A percentile compares a stretch with the other conserved stretches of the same genome.
phyloP scores from a whole-genome alignment of 805 yeast genomes.

The Wickerhamiella spandovensis region DNA sequence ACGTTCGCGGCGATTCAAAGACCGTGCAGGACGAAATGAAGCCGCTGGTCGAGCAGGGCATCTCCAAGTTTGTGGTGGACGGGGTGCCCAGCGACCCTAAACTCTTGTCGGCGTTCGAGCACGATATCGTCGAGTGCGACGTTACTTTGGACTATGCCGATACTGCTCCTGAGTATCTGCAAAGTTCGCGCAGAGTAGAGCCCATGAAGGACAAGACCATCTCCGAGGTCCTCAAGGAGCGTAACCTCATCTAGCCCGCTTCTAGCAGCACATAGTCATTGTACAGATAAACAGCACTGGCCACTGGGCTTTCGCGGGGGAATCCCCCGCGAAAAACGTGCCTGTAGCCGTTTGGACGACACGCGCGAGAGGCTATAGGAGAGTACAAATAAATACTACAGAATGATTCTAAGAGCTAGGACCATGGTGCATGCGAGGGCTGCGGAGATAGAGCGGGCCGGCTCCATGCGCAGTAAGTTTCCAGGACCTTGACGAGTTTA shows the following conservation, averaged over 20 bases:
- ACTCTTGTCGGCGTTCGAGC: conserved; percentile 6
- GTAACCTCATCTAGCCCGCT: conserved; percentile 5
- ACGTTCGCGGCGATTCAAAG: conserved; percentile 4
- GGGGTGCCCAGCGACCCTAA: conserved; percentile 6
- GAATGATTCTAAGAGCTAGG: background rate
- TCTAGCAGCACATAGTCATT: no score
- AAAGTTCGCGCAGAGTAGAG: background rate
- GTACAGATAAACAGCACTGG: no score
- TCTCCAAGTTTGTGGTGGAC: conserved; percentile 13
- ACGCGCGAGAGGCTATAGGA: no score
- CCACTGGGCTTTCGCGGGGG: no score
- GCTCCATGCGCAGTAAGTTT: background rate
- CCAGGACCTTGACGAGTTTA: conserved; percentile 21
- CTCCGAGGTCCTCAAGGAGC: conserved; percentile 4
- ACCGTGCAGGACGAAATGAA: conserved; percentile 5
- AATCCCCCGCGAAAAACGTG: no score
- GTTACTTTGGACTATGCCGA: conserved; percentile 11
- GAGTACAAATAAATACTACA: background rate
- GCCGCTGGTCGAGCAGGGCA: conserved; percentile 10
- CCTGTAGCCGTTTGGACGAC: no score
- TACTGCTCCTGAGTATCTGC: background rate
- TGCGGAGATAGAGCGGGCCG: background rate
- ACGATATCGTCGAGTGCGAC: conserved; percentile 15
- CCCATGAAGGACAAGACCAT: background rate
- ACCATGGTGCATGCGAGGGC: background rate